phyloP scores from a whole-genome alignment of 2,329 filamentous ascomycete genomes.

The Fusarium scirpi region DNA sequence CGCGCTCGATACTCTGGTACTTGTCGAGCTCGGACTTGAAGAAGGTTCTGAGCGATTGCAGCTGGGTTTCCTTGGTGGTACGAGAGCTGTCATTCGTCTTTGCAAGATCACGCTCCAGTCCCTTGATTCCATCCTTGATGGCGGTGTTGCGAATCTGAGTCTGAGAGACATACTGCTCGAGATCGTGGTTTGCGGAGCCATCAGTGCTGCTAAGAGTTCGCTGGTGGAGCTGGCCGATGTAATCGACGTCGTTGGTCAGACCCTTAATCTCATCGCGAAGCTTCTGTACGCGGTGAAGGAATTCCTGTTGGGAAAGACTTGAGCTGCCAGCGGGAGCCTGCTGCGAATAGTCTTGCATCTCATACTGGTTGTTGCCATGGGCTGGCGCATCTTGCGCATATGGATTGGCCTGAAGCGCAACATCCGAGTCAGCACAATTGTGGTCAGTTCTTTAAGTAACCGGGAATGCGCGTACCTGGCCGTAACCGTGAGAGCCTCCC shows the following conservation, averaged over 20 bases:
- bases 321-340: constrained; percentile 44
- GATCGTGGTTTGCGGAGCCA: constrained; percentile 63
- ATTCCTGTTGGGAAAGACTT: constrained; percentile 72
- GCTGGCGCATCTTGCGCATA: constrained; percentile 47
- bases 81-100: constrained; percentile 71
- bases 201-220: constrained; percentile 76
- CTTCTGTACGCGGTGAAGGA: constrained; percentile 74
- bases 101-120: constrained; percentile 76
- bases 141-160: constrained; percentile 79
- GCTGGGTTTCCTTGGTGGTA: constrained; percentile 76
- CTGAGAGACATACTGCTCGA: constrained; percentile 75
- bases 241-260: constrained; percentile 74
- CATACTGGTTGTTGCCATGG: constrained; percentile 60
- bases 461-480: constrained; percentile 54
- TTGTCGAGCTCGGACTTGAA: constrained; percentile 79
- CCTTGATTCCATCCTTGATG: constrained; percentile 84
- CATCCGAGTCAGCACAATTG: constrained; percentile 32
- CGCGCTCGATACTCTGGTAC: constrained; percentile 77
- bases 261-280: constrained; percentile 76
- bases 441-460: constrained; percentile 12
- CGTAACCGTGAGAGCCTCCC: constrained; percentile 60
- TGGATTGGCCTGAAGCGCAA: constrained; percentile 44
- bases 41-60: constrained; percentile 75
- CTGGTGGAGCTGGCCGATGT: constrained; percentile 78
- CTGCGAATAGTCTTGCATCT: constrained; percentile 66